Evolutionary conservation across 164 flowering plant species (phyloP).

Genomic region (Tinospora cordifolia): DNA sequence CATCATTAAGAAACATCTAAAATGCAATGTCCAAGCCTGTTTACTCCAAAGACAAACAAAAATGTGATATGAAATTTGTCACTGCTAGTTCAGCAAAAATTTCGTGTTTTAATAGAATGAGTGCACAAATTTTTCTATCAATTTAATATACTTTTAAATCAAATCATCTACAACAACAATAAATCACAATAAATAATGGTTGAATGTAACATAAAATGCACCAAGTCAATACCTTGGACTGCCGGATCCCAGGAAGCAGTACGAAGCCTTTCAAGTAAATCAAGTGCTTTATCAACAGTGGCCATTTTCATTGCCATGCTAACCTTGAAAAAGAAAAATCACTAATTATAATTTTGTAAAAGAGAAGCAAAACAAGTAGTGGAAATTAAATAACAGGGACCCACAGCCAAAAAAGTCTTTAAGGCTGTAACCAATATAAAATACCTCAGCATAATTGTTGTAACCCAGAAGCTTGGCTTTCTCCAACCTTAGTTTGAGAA

Average conservation of each 20-base stretch:
- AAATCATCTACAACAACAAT: not conserved
- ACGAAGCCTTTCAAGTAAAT: slow-evolving; percentile 80
- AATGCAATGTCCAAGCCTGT: not conserved
- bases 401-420: no score
- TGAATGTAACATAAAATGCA: not conserved
- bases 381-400: not conserved
- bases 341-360: slow-evolving; percentile 8
- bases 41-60: not conserved
- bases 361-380: not conserved
- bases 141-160: not conserved
- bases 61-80: not conserved
- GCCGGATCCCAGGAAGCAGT: slow-evolving; percentile 92
- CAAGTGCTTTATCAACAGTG: slow-evolving; percentile 77
- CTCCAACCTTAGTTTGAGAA: slow-evolving; percentile 80
- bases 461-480: slow-evolving; percentile 90
- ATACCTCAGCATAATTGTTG: slow-evolving; percentile 91
- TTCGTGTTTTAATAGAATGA: not conserved
- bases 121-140: not conserved
- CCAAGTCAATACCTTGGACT: slow-evolving; percentile 51
- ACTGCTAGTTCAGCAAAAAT: not conserved
- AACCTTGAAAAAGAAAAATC: slow-evolving; percentile 40
- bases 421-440: not conserved
- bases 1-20: not conserved
- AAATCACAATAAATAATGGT: not conserved
- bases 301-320: slow-evolving; percentile 99